Evolutionary conservation across 768 basidiomycete species (phyloP).

Genomic region (Hericium rajendrae): DNA sequence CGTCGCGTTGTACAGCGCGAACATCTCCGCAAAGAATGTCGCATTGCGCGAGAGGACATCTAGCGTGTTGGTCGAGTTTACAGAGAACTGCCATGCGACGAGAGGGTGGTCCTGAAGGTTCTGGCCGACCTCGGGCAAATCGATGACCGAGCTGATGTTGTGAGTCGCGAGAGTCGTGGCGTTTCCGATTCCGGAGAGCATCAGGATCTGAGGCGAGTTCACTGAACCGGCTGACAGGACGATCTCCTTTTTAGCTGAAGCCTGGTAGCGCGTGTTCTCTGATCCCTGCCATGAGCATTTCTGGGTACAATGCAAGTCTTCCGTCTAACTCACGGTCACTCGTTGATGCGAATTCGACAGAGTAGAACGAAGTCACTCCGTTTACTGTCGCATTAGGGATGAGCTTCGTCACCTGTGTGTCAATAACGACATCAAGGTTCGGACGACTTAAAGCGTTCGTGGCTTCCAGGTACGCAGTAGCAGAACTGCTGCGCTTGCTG

Average conservation of each 20-base stretch:
- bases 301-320: background rate
- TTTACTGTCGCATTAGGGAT: slow-evolving; percentile 2
- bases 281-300: background rate
- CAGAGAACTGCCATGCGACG: background rate
- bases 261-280: background rate
- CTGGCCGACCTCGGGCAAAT: slow-evolving; percentile 28
- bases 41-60: slow-evolving; percentile 5
- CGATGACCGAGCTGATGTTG: slow-evolving; percentile 21
- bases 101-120: slow-evolving; percentile 25
- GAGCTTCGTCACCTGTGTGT: slow-evolving; percentile 12
- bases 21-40: background rate
- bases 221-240: slow-evolving; percentile 1
- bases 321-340: background rate
- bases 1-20: slow-evolving; percentile 3
- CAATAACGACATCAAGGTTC: slow-evolving; percentile 4
- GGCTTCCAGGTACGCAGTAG: background rate
- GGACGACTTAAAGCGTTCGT: background rate
- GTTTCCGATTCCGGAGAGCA: slow-evolving; percentile 29
- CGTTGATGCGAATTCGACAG: slow-evolving; percentile 2
- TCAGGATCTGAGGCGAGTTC: background rate
- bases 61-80: slow-evolving; percentile 3
- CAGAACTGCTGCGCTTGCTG: background rate
- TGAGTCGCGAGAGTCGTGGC: slow-evolving; percentile 14
- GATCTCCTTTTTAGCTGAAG: slow-evolving; percentile 1
- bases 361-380: slow-evolving; percentile 1